Percentiles rank a stretch among this genome's conserved stretches.
Conservation (phyloP, 345 rosid genomes). For the Hibiscus trionum region DNA sequence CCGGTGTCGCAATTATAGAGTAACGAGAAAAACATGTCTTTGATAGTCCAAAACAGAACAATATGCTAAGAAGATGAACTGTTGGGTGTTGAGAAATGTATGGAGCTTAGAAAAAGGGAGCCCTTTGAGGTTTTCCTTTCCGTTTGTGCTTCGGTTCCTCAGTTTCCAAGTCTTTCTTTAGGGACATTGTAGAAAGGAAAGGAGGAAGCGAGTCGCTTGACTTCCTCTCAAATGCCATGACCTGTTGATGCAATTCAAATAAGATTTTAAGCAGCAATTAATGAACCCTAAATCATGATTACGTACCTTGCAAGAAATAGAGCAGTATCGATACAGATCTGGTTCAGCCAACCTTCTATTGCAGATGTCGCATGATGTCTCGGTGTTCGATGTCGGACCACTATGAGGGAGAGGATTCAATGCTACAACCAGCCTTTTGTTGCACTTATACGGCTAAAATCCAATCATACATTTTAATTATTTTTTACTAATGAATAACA, state of each 20-base stretch:
- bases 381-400: slow-evolving; percentile 10
- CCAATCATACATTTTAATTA: too few relatives aligned
- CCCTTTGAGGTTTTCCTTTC: slow-evolving; percentile 13
- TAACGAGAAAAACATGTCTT: background rate
- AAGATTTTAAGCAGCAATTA: background rate
- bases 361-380: slow-evolving; percentile 23
- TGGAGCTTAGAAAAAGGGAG: slow-evolving; percentile 11
- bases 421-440: slow-evolving; percentile 32
- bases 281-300: background rate
- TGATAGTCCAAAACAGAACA: background rate
- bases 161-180: background rate
- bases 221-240: slow-evolving; percentile 10
- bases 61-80: background rate
- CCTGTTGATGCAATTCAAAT: background rate
- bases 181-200: background rate
- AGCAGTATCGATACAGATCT: slow-evolving; percentile 27
- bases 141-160: slow-evolving; percentile 14
- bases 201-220: background rate
- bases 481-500: too few relatives aligned
- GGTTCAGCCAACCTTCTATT: slow-evolving; percentile 30
- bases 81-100: background rate
- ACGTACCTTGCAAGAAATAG: slow-evolving; percentile 39
- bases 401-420: slow-evolving; percentile 39
- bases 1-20: too few relatives aligned
- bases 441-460: slow-evolving; percentile 39